Evolutionary conservation across 768 basidiomycete genomes (phyloP).

Genomic region (Termitomyces sp.): DNA sequence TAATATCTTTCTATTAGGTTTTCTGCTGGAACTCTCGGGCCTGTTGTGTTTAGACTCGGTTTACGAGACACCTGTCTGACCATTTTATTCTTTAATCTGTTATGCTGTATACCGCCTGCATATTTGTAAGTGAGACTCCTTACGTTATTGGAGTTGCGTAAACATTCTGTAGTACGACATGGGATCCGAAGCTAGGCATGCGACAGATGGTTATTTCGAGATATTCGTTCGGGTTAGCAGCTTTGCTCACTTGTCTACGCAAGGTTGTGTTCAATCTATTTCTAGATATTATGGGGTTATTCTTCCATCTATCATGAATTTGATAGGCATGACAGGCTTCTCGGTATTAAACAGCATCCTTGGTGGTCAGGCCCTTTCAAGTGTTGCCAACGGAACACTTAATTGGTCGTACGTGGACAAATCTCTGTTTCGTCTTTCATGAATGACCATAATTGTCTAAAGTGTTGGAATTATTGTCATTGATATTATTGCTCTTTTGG

Average conservation of each 20-base stretch:
- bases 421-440: not conserved
- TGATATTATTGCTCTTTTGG: constrained; percentile 57
- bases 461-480: constrained; percentile 84
- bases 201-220: constrained; percentile 77
- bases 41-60: constrained; percentile 50
- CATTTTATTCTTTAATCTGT: constrained; percentile 63
- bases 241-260: not conserved
- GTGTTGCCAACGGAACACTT: constrained; percentile 32
- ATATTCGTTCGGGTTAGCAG: constrained; percentile 30
- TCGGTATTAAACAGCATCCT: constrained; percentile 68
- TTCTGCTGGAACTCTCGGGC: constrained; percentile 64
- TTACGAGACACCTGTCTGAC: constrained; percentile 58
- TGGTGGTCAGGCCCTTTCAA: constrained; percentile 51
- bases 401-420: constrained; percentile 34
- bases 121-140: constrained; percentile 40
- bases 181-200: constrained; percentile 82
- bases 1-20: constrained; percentile 32
- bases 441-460: not conserved
- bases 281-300: constrained; percentile 60
- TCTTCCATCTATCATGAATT: constrained; percentile 54
- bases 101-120: constrained; percentile 53
- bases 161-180: constrained; percentile 38
- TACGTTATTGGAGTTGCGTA: not conserved
- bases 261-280: constrained; percentile 6
- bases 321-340: constrained; percentile 62